Percentiles rank a stretch among this genome's conserved stretches.
Conservation (phyloP, 768 basidiomycete species). For the Podaxis mareebaensis region DNA sequence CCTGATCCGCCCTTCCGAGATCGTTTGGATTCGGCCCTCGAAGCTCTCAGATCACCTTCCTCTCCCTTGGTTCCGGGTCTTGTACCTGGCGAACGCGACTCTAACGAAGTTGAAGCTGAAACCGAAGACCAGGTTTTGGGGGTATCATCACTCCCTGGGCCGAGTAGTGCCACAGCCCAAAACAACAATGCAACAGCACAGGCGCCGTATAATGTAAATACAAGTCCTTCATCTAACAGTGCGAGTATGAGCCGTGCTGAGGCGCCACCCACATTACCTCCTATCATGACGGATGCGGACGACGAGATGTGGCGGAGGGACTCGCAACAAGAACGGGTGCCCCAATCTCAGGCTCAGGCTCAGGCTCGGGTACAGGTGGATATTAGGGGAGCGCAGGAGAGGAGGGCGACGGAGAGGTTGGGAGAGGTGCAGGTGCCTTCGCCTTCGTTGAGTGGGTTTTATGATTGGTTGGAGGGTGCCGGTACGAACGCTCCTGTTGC, state of each 20-base stretch:
- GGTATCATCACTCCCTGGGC: neutral
- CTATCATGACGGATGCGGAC: constrained; percentile 3
- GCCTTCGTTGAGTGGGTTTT: constrained; percentile 15
- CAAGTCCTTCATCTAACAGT: neutral
- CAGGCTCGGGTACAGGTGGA: neutral
- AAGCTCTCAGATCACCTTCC: constrained; percentile 16
- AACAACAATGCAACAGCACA: neutral
- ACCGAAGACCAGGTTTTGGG: neutral
- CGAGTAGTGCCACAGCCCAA: neutral
- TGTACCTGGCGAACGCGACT: neutral
- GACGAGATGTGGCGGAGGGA: neutral
- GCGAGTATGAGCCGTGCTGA: neutral
- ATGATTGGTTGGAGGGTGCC: constrained; percentile 13
- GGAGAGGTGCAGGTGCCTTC: constrained; percentile 9
- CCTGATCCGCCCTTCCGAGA: constrained; percentile 9
- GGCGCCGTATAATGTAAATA: neutral
- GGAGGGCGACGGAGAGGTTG: neutral
- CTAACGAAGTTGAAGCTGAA: neutral
- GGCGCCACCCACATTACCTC: constrained; percentile 12
- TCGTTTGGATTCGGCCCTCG: constrained; percentile 13
- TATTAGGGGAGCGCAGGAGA: neutral
- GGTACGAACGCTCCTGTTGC: neutral
- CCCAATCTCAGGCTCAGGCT: neutral
- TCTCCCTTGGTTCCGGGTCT: constrained; percentile 13
- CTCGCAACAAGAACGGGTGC: neutral